Evolutionary conservation across 192 early-diverging fungal species (phyloP).

Genomic region (Linnemannia exigua): DNA sequence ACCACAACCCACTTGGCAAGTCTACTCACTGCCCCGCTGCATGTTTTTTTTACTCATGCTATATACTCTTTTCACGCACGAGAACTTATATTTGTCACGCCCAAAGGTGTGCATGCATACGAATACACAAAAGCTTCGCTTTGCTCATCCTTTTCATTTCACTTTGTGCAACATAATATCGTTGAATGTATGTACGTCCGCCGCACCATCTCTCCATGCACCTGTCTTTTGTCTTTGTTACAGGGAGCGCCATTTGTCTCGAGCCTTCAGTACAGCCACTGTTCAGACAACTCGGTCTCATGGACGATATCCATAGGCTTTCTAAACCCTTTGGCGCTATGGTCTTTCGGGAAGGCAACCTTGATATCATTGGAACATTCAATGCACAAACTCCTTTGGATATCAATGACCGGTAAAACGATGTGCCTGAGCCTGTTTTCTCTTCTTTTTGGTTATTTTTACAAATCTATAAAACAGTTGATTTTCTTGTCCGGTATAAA

Average conservation of each 20-base stretch:
- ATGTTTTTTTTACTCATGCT: not conserved
- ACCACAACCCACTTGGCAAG: slow-evolving; percentile 25
- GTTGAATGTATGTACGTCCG: not conserved
- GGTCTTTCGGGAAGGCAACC: slow-evolving; percentile 24
- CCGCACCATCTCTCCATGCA: not conserved
- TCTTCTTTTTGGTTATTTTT: not conserved
- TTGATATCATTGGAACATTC: slow-evolving; percentile 21
- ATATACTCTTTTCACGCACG: too few species aligned
- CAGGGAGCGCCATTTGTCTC: slow-evolving; percentile 41
- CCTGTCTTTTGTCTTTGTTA: not conserved
- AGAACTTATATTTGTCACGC: too few species aligned
- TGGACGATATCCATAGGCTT: slow-evolving; percentile 25
- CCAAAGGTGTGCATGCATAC: not conserved
- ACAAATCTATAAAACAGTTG: not conserved
- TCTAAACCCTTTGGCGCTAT: slow-evolving; percentile 39
- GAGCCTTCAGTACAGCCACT: slow-evolving; percentile 28
- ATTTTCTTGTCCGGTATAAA: not conserved
- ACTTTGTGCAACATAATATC: not conserved
- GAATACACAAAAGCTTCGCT: not conserved
- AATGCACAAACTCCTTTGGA: slow-evolving; percentile 16
- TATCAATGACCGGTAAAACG: slow-evolving; percentile 34
- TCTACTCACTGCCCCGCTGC: not conserved
- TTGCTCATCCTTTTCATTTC: slow-evolving; percentile 9
- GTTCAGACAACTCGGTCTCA: slow-evolving; percentile 27
- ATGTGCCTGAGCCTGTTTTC: not conserved